Conservation (phyloP, 1,284 basidiomycete genomes). For the Ceratobasidium papillatum region DNA sequence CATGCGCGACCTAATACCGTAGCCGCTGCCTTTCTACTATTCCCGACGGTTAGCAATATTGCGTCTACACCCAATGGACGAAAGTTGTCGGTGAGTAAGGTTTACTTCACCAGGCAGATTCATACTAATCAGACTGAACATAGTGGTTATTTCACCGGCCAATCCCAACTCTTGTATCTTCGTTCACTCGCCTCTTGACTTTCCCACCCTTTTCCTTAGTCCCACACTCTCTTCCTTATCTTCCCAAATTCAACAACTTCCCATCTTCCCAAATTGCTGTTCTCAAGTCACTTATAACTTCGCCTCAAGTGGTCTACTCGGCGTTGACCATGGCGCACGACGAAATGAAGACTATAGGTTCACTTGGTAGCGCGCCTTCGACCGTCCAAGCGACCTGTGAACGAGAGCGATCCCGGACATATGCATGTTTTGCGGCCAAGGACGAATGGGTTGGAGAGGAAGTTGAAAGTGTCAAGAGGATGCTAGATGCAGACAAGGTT, state of each 20-base stretch:
- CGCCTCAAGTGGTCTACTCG: slow-evolving; percentile 59
- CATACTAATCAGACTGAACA: not conserved
- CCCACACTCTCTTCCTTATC: slow-evolving; percentile 52
- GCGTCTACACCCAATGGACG: slow-evolving; percentile 64
- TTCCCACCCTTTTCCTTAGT: slow-evolving; percentile 47
- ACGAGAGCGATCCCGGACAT: slow-evolving; percentile 5
- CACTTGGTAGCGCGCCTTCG: slow-evolving; percentile 58
- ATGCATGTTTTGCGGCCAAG: slow-evolving; percentile 62
- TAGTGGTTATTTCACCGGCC: slow-evolving; percentile 63
- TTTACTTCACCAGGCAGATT: not conserved
- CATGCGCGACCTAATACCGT: slow-evolving; percentile 57
- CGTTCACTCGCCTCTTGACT: slow-evolving; percentile 50
- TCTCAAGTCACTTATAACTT: slow-evolving; percentile 59
- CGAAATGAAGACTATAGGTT: slow-evolving; percentile 66
- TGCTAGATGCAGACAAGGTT: slow-evolving; percentile 50
- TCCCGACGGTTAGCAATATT: slow-evolving; percentile 67
- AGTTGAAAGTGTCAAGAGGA: slow-evolving; percentile 25
- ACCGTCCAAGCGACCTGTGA: slow-evolving; percentile 37
- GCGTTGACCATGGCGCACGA: slow-evolving; percentile 66
- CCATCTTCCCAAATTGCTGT: slow-evolving; percentile 59
- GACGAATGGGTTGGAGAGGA: slow-evolving; percentile 69
- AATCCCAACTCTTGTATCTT: slow-evolving; percentile 57
- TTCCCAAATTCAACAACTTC: slow-evolving; percentile 54
- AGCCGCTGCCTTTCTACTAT: slow-evolving; percentile 61
- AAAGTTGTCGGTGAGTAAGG: slow-evolving; percentile 52